phyloP scores from a whole-genome alignment of 2,329 filamentous ascomycete genomes.

The Calycina marina region DNA sequence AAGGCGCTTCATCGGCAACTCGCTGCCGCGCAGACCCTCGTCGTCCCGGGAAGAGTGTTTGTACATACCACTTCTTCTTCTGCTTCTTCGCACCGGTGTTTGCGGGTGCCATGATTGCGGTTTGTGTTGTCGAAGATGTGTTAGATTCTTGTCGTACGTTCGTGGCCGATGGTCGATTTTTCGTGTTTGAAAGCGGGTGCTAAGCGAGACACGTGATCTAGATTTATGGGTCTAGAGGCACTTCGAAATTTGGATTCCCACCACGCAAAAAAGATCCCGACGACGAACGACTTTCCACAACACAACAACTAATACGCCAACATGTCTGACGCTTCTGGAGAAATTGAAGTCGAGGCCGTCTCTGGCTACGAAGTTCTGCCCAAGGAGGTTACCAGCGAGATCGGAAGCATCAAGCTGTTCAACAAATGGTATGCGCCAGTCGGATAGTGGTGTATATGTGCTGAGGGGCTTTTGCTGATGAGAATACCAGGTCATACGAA shows the following conservation, averaged over 20 bases:
- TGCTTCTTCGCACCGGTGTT: conserved; percentile 61
- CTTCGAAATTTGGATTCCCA: too few species aligned
- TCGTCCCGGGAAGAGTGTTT: background rate
- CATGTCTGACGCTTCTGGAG: conserved; percentile 80
- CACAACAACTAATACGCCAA: conserved; percentile 30
- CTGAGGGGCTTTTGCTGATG: conserved; percentile 3
- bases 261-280: too few species aligned
- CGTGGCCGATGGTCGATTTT: too few species aligned
- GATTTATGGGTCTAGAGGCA: background rate
- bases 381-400: conserved; percentile 81
- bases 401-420: conserved; percentile 91
- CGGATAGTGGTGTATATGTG: conserved; percentile 4
- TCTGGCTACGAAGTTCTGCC: conserved; percentile 68
- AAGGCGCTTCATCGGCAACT: too few species aligned
- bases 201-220: background rate
- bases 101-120: conserved; percentile 29
- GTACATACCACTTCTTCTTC: conserved; percentile 50
- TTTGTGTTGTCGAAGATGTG: conserved; percentile 3
- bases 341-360: conserved; percentile 80
- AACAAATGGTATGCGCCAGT: conserved; percentile 56
- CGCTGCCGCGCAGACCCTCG: background rate
- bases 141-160: too few species aligned
- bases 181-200: background rate
- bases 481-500: conserved; percentile 60
- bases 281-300: too few species aligned